Evolutionary conservation across 2,329 filamentous ascomycete genomes (phyloP).

Genomic region (Chalaropsis thielavioides): DNA sequence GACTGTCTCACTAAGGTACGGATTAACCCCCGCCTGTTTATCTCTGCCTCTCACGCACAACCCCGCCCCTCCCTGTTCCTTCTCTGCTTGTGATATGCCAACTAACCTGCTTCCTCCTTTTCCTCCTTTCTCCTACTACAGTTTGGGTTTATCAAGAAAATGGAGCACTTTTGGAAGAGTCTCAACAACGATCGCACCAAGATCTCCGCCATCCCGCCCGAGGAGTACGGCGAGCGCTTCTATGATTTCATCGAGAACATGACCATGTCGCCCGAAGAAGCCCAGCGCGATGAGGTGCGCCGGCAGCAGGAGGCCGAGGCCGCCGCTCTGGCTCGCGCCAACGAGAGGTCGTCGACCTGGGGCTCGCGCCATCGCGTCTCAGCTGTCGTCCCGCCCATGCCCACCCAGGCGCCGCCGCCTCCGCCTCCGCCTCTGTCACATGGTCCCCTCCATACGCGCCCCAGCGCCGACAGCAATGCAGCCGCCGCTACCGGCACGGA

Average conservation of each 20-base stretch:
- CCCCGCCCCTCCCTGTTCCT: no score
- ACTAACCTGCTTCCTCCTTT: no score
- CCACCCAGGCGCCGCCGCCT: conserved; percentile 32
- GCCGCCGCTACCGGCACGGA: neutral
- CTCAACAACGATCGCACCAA: conserved; percentile 67
- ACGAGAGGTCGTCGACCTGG: conserved; percentile 28
- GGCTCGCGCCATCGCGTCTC: conserved; percentile 24
- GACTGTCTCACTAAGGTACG: conserved; percentile 93
- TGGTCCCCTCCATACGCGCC: conserved; percentile 27
- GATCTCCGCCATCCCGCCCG: conserved; percentile 83
- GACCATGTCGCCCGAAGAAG: conserved; percentile 77
- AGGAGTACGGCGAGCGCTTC: conserved; percentile 86
- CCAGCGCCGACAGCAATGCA: conserved; percentile 26
- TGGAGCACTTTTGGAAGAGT: conserved; percentile 96
- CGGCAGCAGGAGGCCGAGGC: conserved; percentile 39
- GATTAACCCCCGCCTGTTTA: no score
- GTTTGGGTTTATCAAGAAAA: conserved; percentile 89
- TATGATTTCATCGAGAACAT: conserved; percentile 80
- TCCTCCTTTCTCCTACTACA: conserved; percentile 25
- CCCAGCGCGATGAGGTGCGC: conserved; percentile 30
- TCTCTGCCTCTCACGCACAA: no score
- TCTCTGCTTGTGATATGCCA: no score
- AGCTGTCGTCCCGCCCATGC: conserved; percentile 29
- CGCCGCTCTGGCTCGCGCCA: conserved; percentile 22
- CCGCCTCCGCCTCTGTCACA: conserved; percentile 25